Evolutionary conservation across 805 yeast species (phyloP).

Genomic region (Saturnispora serradocipensis): DNA sequence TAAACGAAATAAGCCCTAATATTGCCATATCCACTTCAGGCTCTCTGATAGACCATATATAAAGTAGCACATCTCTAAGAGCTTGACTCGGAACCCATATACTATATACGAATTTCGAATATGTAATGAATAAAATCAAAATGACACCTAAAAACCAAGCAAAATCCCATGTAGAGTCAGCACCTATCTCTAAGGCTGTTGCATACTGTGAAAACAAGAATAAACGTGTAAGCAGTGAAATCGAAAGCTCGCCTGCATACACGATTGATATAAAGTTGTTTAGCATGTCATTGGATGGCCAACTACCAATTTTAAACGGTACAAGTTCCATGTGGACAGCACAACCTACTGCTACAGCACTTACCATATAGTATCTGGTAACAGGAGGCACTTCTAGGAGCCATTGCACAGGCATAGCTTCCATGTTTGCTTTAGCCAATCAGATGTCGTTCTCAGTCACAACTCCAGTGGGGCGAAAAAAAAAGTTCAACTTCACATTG

Average conservation of each 20-base stretch:
- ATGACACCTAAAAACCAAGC: constrained; percentile 31
- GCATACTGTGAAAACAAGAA: constrained; percentile 32
- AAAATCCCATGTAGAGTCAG: constrained; percentile 27
- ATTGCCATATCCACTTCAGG: constrained; percentile 33
- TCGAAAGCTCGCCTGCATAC: constrained; percentile 33
- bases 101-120: constrained; percentile 20
- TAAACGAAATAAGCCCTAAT: constrained; percentile 27
- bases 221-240: constrained; percentile 28
- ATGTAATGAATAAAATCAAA: constrained; percentile 24
- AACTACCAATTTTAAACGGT: neutral
- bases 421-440: constrained; percentile 19
- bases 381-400: constrained; percentile 38
- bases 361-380: constrained; percentile 31
- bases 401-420: constrained; percentile 32
- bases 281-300: neutral
- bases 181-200: constrained; percentile 31
- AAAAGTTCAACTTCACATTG: neutral
- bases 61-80: constrained; percentile 31
- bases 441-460: neutral
- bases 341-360: constrained; percentile 27
- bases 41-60: constrained; percentile 39
- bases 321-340: constrained; percentile 26
- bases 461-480: neutral
- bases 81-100: constrained; percentile 31
- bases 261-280: constrained; percentile 31